These are phyloP conservation scores for Triticum timopheevii DNA, from an alignment of 176 grass and related monocot species.

Conservation along the genomic window DNA sequence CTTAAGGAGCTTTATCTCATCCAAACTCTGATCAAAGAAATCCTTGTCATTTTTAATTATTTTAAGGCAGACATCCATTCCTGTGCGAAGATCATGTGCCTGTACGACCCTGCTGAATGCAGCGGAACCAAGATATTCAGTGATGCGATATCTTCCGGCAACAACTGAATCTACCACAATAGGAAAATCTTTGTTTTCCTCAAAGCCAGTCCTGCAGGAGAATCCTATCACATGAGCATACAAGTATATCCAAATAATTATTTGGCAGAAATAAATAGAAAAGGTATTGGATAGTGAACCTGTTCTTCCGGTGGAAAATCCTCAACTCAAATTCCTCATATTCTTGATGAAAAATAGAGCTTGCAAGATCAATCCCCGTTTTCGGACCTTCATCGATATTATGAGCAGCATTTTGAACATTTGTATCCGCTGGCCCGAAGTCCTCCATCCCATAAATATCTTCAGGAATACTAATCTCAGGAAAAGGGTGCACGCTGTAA, in stretches of 20 bases:
- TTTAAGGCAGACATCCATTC: slow-evolving; percentile 94
- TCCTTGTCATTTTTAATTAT: slow-evolving; percentile 99
- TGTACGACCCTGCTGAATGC: slow-evolving; percentile 93
- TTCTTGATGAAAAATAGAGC: slow-evolving; percentile 63
- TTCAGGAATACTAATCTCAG: slow-evolving; percentile 42
- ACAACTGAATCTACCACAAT: slow-evolving; percentile 84
- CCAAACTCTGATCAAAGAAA: slow-evolving; percentile 99
- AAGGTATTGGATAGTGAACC: slow-evolving; percentile 28
- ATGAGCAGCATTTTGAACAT: slow-evolving; percentile 17
- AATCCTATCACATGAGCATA: slow-evolving; percentile 57
- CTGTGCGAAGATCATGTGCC: slow-evolving; percentile 74
- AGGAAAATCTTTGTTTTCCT: slow-evolving; percentile 98
- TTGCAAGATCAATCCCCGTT: slow-evolving; percentile 43
- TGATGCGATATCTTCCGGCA: slow-evolving; percentile 88
- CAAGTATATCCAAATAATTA: slow-evolving; percentile 24
- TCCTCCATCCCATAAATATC: slow-evolving; percentile 53
- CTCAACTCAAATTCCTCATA: slow-evolving; percentile 85
- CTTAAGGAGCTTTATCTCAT: slow-evolving; percentile 99
- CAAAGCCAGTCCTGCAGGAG: slow-evolving; percentile 90
- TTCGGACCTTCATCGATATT: slow-evolving; percentile 50
- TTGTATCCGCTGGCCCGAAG: slow-evolving; percentile 22
- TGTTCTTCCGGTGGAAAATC: slow-evolving; percentile 92
- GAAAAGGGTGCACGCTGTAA: slow-evolving; percentile 51
- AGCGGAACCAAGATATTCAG: slow-evolving; percentile 91
- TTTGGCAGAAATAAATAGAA: slow-evolving; percentile 28